Evolutionary conservation across 306 rosid genomes (phyloP), one percentile per base, ranked within the genome.

Genomic region (Purshia tridentata): DNA sequence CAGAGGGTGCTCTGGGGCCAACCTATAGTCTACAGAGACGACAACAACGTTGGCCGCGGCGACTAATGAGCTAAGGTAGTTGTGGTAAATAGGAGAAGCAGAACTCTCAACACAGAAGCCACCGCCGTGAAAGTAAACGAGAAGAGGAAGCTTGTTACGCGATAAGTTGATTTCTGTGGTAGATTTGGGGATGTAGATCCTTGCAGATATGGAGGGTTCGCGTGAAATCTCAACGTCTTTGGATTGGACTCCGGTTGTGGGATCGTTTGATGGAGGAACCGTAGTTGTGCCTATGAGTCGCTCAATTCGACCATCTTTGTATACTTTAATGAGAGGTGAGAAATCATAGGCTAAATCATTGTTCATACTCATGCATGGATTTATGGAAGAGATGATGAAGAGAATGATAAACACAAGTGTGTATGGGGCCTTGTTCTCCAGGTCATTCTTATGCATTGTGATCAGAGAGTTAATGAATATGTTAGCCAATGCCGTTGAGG

Each of bases 121-220:
- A 6, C 86, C 86, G 63, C 86, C 86, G 60, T 79, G 83, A 18
- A 75, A 57, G 69, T 78, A 76, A 9, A 79, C 46, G 2, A 75
- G 72, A 14, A 79, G 76, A 6, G 83, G 83, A 5, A 83, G 81
- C 19, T 78, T 72, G 14, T 15, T 10, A 10, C 10, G 4, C 12
- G 52, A 49, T 8, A 56, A 62, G 51, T 13, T 10, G 45, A 29
- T 29, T 29, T 29, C 35, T 29, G 72, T 0, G 12, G 71, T 4
- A n/a, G 39, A 58, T 6, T 15, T 37, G 1, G 86, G 83, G 51
- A 65, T 62, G 69, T 65, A 83, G 35, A 83, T 14, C 46, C 86
- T 77, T 7, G 65, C 83, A 12, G 78, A 65, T 8, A 79, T 18
- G 15, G 56, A 42, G 18, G 73, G 49, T 18, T 46, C 54, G 19